phyloP scores from a whole-genome alignment of 2,329 filamentous ascomycete species.

The Nemania sp. region DNA sequence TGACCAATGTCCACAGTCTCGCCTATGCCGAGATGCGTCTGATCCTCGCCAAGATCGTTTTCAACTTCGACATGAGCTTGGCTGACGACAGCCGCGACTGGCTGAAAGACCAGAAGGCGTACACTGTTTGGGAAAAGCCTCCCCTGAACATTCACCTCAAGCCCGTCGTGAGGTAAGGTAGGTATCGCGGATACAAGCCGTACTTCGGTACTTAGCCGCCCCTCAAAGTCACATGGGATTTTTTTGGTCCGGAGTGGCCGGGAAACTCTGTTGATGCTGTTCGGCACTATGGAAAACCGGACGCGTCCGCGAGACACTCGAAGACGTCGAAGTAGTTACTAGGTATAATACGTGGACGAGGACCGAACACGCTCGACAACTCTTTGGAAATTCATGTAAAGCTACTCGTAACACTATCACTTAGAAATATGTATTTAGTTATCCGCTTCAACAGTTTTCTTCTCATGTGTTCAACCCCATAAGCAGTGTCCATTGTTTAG shows the following conservation, averaged over 20 bases:
- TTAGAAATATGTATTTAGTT: background rate
- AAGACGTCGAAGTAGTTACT: too few species aligned
- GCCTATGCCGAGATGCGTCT: conserved; percentile 50
- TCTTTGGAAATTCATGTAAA: background rate
- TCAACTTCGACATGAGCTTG: conserved; percentile 45
- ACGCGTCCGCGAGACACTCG: too few species aligned
- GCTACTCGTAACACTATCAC: background rate
- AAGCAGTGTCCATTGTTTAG: too few species aligned
- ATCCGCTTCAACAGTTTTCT: background rate
- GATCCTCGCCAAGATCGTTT: conserved; percentile 45
- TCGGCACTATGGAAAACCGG: too few species aligned
- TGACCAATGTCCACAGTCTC: conserved; percentile 35
- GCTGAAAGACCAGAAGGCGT: conserved; percentile 39
- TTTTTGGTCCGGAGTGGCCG: background rate
- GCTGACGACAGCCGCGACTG: conserved; percentile 37
- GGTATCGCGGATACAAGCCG: background rate
- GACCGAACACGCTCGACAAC: too few species aligned
- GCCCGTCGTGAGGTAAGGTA: conserved; percentile 16
- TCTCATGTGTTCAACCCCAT: background rate
- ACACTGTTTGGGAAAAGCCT: conserved; percentile 42
- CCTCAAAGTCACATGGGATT: background rate
- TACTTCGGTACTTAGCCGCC: background rate
- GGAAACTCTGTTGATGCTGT: background rate
- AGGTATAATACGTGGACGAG: background rate
- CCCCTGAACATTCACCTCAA: conserved; percentile 38